Conservation (phyloP, 2,329 filamentous ascomycete species). For the Zalaria sp. region DNA sequence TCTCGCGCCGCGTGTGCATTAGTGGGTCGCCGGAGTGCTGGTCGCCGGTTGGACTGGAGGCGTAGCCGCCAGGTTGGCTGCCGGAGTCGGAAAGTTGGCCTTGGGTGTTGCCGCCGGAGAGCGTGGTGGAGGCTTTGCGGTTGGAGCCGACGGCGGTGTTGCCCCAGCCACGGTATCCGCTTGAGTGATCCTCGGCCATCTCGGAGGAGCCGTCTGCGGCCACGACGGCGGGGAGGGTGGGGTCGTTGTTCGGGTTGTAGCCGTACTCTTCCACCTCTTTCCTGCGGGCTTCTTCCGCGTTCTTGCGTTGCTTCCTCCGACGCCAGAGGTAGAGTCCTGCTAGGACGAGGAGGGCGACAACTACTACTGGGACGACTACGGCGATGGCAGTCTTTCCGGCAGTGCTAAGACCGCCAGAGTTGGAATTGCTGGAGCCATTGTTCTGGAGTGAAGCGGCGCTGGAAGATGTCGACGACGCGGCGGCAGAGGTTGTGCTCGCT, state of each 20-base stretch:
- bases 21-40: slow-evolving; percentile 54
- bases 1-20: slow-evolving; percentile 32
- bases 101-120: slow-evolving; percentile 53
- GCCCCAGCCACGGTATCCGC: slow-evolving; percentile 91
- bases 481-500: slow-evolving; percentile 6
- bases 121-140: slow-evolving; percentile 76
- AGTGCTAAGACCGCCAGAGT: slow-evolving; percentile 35
- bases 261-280: slow-evolving; percentile 97
- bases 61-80: slow-evolving; percentile 35
- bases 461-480: slow-evolving; percentile 8
- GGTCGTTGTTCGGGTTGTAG: slow-evolving; percentile 95
- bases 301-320: slow-evolving; percentile 72
- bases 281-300: slow-evolving; percentile 71
- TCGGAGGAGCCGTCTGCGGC: slow-evolving; percentile 45
- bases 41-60: slow-evolving; percentile 37
- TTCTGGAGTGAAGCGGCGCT: slow-evolving; percentile 7
- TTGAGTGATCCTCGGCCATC: slow-evolving; percentile 62
- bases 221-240: slow-evolving; percentile 52
- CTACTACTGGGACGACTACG: slow-evolving; percentile 84
- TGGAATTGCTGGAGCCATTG: slow-evolving; percentile 4
- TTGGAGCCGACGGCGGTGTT: slow-evolving; percentile 54
- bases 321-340: slow-evolving; percentile 75
- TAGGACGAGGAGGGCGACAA: slow-evolving; percentile 66
- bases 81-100: slow-evolving; percentile 52
- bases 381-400: slow-evolving; percentile 75